Percentiles rank a stretch among this genome's conserved stretches.
Conservation (phyloP, 208 protist species). For the Giardia muris region DNA sequence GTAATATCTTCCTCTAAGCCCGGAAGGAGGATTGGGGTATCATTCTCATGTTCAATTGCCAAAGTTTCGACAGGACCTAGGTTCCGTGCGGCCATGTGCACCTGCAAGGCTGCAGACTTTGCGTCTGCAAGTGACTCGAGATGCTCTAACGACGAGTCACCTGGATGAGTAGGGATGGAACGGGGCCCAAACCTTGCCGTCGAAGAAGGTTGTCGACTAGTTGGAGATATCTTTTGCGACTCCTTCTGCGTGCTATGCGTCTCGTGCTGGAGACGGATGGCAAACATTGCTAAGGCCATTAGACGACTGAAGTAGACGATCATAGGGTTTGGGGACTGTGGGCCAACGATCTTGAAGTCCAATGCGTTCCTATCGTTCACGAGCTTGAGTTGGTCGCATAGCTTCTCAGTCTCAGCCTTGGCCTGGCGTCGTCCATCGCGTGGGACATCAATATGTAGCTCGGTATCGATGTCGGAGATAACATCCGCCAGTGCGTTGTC, state of each 20-base stretch:
- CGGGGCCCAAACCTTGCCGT: too few species aligned
- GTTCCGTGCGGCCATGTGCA: too few species aligned
- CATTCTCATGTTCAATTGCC: too few species aligned
- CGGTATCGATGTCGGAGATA: background rate
- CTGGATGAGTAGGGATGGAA: too few species aligned
- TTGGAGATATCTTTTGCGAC: too few species aligned
- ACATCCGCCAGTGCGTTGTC: background rate
- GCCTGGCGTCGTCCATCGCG: too few species aligned
- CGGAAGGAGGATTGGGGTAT: background rate
- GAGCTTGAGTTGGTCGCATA: background rate
- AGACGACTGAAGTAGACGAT: background rate
- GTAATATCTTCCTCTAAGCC: background rate
- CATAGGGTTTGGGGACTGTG: background rate
- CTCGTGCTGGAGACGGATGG: background rate
- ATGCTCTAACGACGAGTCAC: too few species aligned
- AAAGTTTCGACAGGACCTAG: too few species aligned
- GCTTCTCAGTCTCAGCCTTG: background rate
- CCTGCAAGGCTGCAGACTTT: too few species aligned
- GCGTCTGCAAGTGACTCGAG: too few species aligned
- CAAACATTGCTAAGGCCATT: background rate
- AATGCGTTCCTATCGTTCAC: background rate
- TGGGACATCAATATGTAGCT: slow-evolving; percentile 1
- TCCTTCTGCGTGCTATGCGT: too few species aligned
- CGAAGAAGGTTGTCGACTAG: too few species aligned
- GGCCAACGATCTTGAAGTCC: background rate